phyloP scores from a whole-genome alignment of 1,284 basidiomycete species.

The Rhodotorula sp. region DNA sequence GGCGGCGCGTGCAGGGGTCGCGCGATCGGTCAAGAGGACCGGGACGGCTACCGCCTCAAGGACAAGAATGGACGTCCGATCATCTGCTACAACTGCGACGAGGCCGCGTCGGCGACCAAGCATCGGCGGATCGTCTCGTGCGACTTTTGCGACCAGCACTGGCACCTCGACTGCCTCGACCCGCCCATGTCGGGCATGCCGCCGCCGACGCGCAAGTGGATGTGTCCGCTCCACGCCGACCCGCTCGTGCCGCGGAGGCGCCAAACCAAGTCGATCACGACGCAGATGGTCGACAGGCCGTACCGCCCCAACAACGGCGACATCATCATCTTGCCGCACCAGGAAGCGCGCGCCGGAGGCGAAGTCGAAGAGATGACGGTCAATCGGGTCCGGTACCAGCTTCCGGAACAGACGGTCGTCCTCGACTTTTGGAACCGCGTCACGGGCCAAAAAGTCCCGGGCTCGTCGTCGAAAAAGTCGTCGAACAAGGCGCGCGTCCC shows the following conservation, averaged over 20 bases:
- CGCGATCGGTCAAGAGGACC: constrained; percentile 62
- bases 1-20: constrained; percentile 22
- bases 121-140: constrained; percentile 74
- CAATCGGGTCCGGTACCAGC: constrained; percentile 72
- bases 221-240: constrained; percentile 95
- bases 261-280: constrained; percentile 64
- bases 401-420: constrained; percentile 88
- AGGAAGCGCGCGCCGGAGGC: constrained; percentile 52
- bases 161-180: constrained; percentile 94
- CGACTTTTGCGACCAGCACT: constrained; percentile 91
- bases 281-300: constrained; percentile 67
- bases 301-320: constrained; percentile 85
- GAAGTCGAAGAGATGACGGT: constrained; percentile 54
- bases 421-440: constrained; percentile 83
- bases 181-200: constrained; percentile 87
- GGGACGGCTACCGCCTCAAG: constrained; percentile 81
- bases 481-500: constrained; percentile 10
- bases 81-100: constrained; percentile 65
- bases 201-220: constrained; percentile 86
- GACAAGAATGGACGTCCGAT: constrained; percentile 79
- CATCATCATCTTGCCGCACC: constrained; percentile 76
- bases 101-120: constrained; percentile 32
- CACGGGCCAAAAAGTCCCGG: constrained; percentile 1
- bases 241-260: constrained; percentile 71
- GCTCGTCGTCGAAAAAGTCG: constrained; percentile 8